A percentile compares a stretch with the other conserved stretches of the same genome.
Conservation (phyloP, 1,139 yeast species). For the Debaryomyces singareniensis region DNA sequence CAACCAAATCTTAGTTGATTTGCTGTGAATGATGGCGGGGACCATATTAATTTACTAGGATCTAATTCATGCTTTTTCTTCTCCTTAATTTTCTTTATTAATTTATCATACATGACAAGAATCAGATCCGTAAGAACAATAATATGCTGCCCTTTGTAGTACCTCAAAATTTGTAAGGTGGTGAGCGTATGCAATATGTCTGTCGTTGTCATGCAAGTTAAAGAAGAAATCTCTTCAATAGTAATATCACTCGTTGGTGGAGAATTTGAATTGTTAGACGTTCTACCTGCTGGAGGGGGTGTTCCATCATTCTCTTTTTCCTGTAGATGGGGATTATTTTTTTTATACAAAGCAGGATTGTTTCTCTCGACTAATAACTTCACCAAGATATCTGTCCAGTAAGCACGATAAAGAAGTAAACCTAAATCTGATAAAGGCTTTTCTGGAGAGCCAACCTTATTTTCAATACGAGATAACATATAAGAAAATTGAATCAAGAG, state of each 20-base stretch:
- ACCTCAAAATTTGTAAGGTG: conserved; percentile 80
- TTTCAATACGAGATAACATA: conserved; percentile 79
- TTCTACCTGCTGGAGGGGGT: conserved; percentile 12
- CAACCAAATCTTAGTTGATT: conserved; percentile 94
- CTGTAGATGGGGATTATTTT: conserved; percentile 29
- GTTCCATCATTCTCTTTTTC: conserved; percentile 22
- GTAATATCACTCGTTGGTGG: conserved; percentile 56
- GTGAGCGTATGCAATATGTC: conserved; percentile 92
- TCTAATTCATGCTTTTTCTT: conserved; percentile 78
- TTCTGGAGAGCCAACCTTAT: conserved; percentile 93
- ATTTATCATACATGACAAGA: conserved; percentile 66
- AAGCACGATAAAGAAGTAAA: conserved; percentile 85
- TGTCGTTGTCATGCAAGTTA: conserved; percentile 93
- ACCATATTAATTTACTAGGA: conserved; percentile 73
- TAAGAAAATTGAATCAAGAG: conserved; percentile 89
- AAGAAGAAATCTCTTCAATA: conserved; percentile 82
- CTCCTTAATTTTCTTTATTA: conserved; percentile 46
- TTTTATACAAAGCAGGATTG: conserved; percentile 31
- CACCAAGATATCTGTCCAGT: conserved; percentile 89
- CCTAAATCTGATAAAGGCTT: conserved; percentile 96
- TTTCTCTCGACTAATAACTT: conserved; percentile 63
- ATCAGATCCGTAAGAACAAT: conserved; percentile 86
- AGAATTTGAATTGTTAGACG: conserved; percentile 8
- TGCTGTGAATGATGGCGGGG: conserved; percentile 94
- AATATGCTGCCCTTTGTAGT: conserved; percentile 94